Base-by-base conservation (phyloP, 2,329 filamentous ascomycete genomes). In the Dothistroma pini region DNA sequence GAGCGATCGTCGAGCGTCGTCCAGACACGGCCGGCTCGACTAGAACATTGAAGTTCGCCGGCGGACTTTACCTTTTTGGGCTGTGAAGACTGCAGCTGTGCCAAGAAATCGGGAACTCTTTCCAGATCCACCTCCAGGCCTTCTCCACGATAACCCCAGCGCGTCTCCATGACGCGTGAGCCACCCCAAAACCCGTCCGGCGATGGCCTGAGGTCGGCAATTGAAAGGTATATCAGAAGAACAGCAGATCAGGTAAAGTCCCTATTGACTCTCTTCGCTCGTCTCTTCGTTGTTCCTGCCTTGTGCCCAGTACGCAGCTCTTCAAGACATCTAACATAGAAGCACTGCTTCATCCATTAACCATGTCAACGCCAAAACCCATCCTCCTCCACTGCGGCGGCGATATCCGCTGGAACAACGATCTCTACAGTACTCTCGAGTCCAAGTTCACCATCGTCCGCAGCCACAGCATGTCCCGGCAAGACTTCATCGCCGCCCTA, bases 401-500 rank as follows among this genome's bases (percentile, higher is more conserved):
- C 54, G 75, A 78, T 56, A 76, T 78, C 48, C 71, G 73, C 56
- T 80, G 78, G 78, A 79, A 79, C 61, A 76, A 78, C 63, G 71
- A 74, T 2, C 68, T 79, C 0, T 79, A 80, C 65, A 61, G 66
- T 7, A 69, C 74, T 49, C 67, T 80, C 6, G 62, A 68, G 12
- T 61, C 60, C 19, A 74, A 72, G 21, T 80, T 79, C 67, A 67
- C 71, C 22, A 72, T 79, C 57, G 70, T 75, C 49, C 67, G 77
- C 25, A 77, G 72, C 25, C 71, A 78, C 60, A 76, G 75, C 0
- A 75, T 75, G 66, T 63, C 66, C 2, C 68, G 78, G 8, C 72
- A 72, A 6, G 76, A 76, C 7, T 79, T 79, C 67, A 78, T 74
- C 48, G 41, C 66, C 8, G 76, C 76, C 2, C 57, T 80, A 35